Evolutionary conservation across 768 basidiomycete genomes (phyloP), one percentile per base, ranked within the genome.

Genomic region (Leucosporidium creatinivorum): DNA sequence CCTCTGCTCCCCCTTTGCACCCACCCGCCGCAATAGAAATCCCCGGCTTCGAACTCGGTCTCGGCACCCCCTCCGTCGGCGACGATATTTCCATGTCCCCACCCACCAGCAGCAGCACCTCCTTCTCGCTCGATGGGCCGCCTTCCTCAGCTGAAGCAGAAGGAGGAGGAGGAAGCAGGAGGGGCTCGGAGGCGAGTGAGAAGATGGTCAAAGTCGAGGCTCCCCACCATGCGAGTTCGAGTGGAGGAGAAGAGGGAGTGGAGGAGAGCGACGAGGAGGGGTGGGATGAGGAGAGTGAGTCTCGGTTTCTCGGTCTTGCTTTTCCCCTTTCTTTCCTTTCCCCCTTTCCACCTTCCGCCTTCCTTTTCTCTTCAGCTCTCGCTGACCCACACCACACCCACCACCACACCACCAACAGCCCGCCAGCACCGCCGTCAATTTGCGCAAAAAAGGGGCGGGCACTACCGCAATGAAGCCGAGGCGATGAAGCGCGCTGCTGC

Each of bases 21-120:
- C 23, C 2, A 30, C 9, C 13, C 1, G n/a, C n/a, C n/a, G n/a
- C n/a, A 23, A 33, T 63, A 74, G 73, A 76, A 62, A 76, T 76
- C 44, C 75, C 75, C 17, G 75, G 75, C 21, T 73, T 76, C 59
- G 70, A 69, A 30, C 69, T 76, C 47, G 74, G 74, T n/a, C n/a
- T n/a, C n/a, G n/a, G n/a, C n/a, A n/a, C n/a, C n/a, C 36, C 28
- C 48, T n/a, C 52, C 67, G 0, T n/a, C n/a, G n/a, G n/a, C n/a
- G 71, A 72, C 15, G 57, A 58, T 13, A 23, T 58, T 12, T 21
- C 33, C 33, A 39, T 64, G 21, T 65, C 60, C 17, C 9, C 65
- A 1, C 25, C 59, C n/a, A 19, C 19, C 25, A 47, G 10, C 33
- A n/a, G n/a, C n/a, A n/a, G n/a, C n/a, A n/a, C n/a, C n/a, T n/a